Evolutionary conservation across 1,139 yeast species (phyloP).

Genomic region (Barnettozyma hawaiiensis): DNA sequence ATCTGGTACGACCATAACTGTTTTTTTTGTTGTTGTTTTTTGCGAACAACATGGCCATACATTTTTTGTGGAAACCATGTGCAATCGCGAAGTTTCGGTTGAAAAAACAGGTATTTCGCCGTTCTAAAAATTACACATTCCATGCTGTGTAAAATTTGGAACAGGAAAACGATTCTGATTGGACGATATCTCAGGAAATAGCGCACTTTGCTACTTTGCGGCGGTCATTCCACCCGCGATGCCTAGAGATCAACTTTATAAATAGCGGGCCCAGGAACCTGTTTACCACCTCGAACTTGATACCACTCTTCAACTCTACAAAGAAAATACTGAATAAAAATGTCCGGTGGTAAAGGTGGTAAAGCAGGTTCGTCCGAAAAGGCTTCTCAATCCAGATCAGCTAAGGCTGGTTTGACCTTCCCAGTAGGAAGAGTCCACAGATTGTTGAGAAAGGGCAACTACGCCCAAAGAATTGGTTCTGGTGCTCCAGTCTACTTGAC

Average conservation of each 20-base stretch:
- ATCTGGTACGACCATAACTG: slow-evolving; percentile 2
- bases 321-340: slow-evolving; percentile 44
- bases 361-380: slow-evolving; percentile 91
- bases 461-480: slow-evolving; percentile 98
- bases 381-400: slow-evolving; percentile 95
- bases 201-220: slow-evolving; percentile 54
- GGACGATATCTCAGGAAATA: slow-evolving; percentile 17
- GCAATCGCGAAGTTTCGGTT: slow-evolving; percentile 3
- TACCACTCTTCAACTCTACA: not conserved
- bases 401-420: slow-evolving; percentile 98
- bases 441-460: slow-evolving; percentile 94
- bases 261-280: no score
- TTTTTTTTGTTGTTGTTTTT: no score
- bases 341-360: slow-evolving; percentile 99
- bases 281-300: no score
- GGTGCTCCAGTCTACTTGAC: slow-evolving; percentile 97
- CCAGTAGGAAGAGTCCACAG: slow-evolving; percentile 99
- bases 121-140: slow-evolving; percentile 21
- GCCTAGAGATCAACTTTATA: no score
- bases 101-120: slow-evolving; percentile 8
- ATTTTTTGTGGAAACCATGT: not conserved
- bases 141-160: slow-evolving; percentile 8
- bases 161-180: slow-evolving; percentile 10
- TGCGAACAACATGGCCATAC: slow-evolving; percentile 7
- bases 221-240: no score